phyloP scores from a whole-genome alignment of 768 basidiomycete genomes.

The Russula brevipes region DNA sequence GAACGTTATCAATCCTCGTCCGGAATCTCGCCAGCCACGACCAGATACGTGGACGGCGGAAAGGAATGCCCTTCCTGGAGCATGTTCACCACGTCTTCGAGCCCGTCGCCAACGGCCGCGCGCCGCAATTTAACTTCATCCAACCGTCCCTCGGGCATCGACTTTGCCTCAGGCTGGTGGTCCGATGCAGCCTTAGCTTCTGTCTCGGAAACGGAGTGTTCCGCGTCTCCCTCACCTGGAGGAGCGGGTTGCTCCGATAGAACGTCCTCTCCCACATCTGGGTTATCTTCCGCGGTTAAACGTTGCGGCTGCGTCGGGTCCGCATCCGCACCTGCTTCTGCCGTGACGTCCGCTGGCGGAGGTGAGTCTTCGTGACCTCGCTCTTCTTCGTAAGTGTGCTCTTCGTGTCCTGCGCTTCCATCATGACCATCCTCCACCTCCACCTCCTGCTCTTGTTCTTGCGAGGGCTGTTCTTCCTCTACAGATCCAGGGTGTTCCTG shows the following conservation, averaged over 20 bases:
- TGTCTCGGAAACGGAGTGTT: slow-evolving; percentile 1
- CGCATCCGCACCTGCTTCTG: slow-evolving; percentile 7
- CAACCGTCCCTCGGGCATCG: slow-evolving; percentile 24
- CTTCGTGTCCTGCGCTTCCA: slow-evolving; percentile 12
- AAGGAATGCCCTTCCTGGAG: slow-evolving; percentile 43
- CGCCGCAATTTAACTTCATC: slow-evolving; percentile 26
- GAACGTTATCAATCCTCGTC: slow-evolving; percentile 40
- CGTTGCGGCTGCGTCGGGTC: background rate
- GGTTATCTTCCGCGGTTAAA: slow-evolving; percentile 6
- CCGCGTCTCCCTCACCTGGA: slow-evolving; percentile 18
- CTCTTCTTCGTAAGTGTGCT: slow-evolving; percentile 22
- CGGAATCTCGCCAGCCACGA: slow-evolving; percentile 44
- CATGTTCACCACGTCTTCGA: slow-evolving; percentile 63
- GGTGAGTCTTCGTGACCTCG: slow-evolving; percentile 19
- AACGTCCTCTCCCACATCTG: slow-evolving; percentile 10
- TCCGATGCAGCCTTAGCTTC: slow-evolving; percentile 20
- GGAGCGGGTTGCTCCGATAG: slow-evolving; percentile 3
- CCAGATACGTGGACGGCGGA: slow-evolving; percentile 21
- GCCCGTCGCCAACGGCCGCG: slow-evolving; percentile 35
- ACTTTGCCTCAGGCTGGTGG: slow-evolving; percentile 18
- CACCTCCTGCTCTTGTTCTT: background rate
- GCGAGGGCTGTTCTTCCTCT: slow-evolving; percentile 27
- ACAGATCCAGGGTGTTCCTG: background rate
- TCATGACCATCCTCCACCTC: slow-evolving; percentile 16
- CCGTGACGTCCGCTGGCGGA: slow-evolving; percentile 6